Percentiles rank a stretch among this genome's conserved stretches.
Conservation (phyloP, 164 flowering plant genomes). For the Magnolia officinalis region DNA sequence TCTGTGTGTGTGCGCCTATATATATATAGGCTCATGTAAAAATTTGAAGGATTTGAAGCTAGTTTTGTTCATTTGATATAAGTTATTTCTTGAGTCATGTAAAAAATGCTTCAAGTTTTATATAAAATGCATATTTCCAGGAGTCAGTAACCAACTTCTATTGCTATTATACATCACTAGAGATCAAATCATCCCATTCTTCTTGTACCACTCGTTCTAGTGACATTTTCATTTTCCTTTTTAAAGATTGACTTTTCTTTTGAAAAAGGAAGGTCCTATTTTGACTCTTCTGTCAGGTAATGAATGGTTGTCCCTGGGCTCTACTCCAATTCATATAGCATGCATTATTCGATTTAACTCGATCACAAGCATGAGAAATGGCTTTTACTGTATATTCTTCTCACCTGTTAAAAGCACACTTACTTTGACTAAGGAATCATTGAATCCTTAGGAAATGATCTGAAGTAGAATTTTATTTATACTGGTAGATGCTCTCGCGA, state of each 20-base stretch:
- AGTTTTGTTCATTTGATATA: too few species aligned
- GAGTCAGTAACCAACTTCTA: too few species aligned
- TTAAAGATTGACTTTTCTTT: too few species aligned
- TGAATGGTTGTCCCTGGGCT: neutral
- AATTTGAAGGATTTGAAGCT: too few species aligned
- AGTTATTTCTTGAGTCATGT: too few species aligned
- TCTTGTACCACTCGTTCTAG: too few species aligned
- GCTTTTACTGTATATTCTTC: neutral
- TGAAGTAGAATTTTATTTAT: constrained; percentile 19
- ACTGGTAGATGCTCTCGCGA: constrained; percentile 56
- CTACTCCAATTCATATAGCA: neutral
- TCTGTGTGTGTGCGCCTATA: neutral
- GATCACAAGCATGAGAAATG: neutral
- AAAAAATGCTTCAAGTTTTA: too few species aligned
- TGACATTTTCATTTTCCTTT: too few species aligned
- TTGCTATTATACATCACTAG: too few species aligned
- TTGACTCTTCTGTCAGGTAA: neutral
- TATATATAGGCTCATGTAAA: too few species aligned
- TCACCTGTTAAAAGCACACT: neutral
- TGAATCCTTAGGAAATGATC: constrained; percentile 3
- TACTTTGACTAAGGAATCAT: neutral
- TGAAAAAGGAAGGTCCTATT: neutral
- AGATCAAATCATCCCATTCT: too few species aligned
- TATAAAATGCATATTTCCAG: too few species aligned
- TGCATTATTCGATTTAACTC: neutral